Percentiles rank a stretch among this genome's conserved stretches.
Conservation (phyloP, 129 eudicot species). For the Scalesia atractyloides region DNA sequence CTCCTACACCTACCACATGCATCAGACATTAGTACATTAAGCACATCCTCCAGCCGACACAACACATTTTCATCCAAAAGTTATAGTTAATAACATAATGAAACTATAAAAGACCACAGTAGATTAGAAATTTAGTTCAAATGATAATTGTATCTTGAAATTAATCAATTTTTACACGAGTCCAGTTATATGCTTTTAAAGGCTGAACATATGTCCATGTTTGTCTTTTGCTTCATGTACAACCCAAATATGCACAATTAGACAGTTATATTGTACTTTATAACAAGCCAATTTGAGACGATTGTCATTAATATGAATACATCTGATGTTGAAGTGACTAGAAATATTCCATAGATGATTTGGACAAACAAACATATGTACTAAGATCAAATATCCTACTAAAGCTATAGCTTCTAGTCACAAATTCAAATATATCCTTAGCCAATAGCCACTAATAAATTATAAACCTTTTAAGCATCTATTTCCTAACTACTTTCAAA, state of each 20-base stretch:
- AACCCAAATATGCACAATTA: not conserved
- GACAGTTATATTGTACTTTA: not conserved
- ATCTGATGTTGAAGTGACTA: too few species aligned
- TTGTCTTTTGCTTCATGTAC: conserved; percentile 11
- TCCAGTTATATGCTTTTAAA: not conserved
- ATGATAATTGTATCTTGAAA: conserved; percentile 4
- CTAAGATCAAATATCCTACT: too few species aligned
- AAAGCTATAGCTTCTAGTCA: too few species aligned
- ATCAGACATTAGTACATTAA: conserved; percentile 11
- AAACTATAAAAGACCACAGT: not conserved
- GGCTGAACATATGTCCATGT: not conserved
- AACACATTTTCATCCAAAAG: conserved; percentile 13
- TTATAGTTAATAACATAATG: not conserved
- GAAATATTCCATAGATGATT: too few species aligned
- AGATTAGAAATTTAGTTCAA: not conserved
- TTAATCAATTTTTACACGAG: not conserved
- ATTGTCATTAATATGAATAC: too few species aligned
- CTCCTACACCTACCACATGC: conserved; percentile 49
- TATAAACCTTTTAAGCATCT: not conserved
- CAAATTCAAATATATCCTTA: not conserved
- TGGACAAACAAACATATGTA: not conserved
- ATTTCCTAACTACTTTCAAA: conserved; percentile 9
- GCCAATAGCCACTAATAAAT: not conserved
- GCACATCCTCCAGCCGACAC: not conserved
- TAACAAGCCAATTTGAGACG: not conserved